Base-by-base conservation (phyloP, 768 basidiomycete genomes). In the Boletus sp. region DNA sequence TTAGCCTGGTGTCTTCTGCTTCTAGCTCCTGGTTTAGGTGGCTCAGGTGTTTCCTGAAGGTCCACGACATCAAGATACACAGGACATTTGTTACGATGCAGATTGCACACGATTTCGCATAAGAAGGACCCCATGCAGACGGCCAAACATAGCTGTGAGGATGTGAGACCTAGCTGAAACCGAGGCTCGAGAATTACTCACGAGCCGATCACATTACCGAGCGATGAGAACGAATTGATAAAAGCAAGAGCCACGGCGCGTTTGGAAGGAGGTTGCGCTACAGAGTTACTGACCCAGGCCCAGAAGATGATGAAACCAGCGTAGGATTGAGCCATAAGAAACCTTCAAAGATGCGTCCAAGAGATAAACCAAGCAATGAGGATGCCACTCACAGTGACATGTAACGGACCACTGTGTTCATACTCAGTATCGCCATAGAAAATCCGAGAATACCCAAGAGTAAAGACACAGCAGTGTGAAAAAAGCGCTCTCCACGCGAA, bases 161-260 rank as follows among this genome's bases (percentile, higher is more conserved):
- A 47, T 7, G 46, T 68, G 54, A 67, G 59, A 47, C 10, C 2
- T 24, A 28, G 39, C 32, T 9, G 11, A 39, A 18, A 40, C 10
- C 17, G 33, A 54, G 12, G 9, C 15, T 40, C 10, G 8, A 40
- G 29, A 24, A 46, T 24, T 29, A 81, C 84, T 75, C 77, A 94
- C 77, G 91, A 86, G 59, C 93, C 93, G 42, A 85, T 75, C 41
- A 96, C 79, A 73, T 95, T 95, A 1, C 94, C 94, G 4, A 91
- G 77, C 65, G 91, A 86, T 9, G 87, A 87, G 66, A 92, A 83
- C 41, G 86, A 83, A 70, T 94, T 93, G 64, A 94, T 83, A 58
- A 90, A 73, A 2, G 92, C 93, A 47, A 96, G 77, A 12, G 87
- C 87, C n/a, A 94, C 87, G 3, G 93, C 89, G 5, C 93, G 85